Evolutionary conservation across 805 yeast species (phyloP).

Genomic region (Wickerhamiella sorbophila): DNA sequence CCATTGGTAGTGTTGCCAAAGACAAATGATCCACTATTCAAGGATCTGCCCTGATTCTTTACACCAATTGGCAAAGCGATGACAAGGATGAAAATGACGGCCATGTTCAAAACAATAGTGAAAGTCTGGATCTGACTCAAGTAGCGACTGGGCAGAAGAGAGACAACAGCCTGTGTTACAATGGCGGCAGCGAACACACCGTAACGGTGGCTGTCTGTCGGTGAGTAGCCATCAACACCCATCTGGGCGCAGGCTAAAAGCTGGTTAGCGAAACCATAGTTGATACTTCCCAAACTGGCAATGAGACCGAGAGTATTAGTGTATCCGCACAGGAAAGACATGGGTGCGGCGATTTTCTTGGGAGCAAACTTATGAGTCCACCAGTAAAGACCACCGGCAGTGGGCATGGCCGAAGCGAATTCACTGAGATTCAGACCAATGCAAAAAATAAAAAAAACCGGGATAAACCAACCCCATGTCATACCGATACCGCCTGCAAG

Average conservation of each 20-base stretch:
- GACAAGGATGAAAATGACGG: slow-evolving; percentile 37
- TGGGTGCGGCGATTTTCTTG: slow-evolving; percentile 33
- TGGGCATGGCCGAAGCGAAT: slow-evolving; percentile 51
- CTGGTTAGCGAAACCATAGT: slow-evolving; percentile 54
- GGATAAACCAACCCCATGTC: slow-evolving; percentile 58
- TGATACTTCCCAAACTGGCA: slow-evolving; percentile 52
- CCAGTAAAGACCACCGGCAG: slow-evolving; percentile 57
- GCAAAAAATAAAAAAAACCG: slow-evolving; percentile 38
- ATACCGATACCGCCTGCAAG: slow-evolving; percentile 47
- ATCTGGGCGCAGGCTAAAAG: slow-evolving; percentile 26
- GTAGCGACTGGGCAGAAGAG: slow-evolving; percentile 40
- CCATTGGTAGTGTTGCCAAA: slow-evolving; percentile 38
- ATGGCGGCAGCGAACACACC: slow-evolving; percentile 54
- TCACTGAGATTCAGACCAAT: slow-evolving; percentile 49
- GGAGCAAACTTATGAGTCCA: slow-evolving; percentile 57
- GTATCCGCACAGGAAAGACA: slow-evolving; percentile 49
- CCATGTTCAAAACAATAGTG: slow-evolving; percentile 40
- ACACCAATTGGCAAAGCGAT: slow-evolving; percentile 50
- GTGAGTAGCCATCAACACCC: slow-evolving; percentile 33
- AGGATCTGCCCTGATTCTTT: slow-evolving; percentile 15
- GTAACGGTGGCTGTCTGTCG: slow-evolving; percentile 39
- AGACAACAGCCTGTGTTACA: slow-evolving; percentile 35
- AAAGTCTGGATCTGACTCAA: slow-evolving; percentile 44
- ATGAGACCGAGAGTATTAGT: slow-evolving; percentile 50
- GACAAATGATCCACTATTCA: slow-evolving; percentile 37